Percentiles rank a stretch among this genome's conserved stretches.
Evolutionary conservation across 169 alveolate genomes (phyloP).

Genomic region (Besnoitia besnoiti): DNA sequence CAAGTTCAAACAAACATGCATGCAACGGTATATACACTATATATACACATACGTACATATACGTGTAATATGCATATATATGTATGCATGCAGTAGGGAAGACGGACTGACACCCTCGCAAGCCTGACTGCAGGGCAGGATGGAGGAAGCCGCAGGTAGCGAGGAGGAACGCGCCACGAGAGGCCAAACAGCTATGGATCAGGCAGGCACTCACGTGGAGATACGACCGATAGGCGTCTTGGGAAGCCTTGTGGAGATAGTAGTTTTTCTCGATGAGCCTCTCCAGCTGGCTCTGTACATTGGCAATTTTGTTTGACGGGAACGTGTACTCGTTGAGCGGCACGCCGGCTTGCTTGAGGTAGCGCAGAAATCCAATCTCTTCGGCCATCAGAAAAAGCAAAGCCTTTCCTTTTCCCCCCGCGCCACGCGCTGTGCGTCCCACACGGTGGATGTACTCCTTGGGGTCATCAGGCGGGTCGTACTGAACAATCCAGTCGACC

Average conservation of each 20-base stretch:
- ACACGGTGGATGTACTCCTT: conserved; percentile 99
- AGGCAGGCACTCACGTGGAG: conserved; percentile 79
- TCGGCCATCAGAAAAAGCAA: conserved; percentile 96
- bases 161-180: too few relatives aligned
- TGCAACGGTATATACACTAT: neutral
- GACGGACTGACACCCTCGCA: too few relatives aligned
- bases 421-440: conserved; percentile 99
- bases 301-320: conserved; percentile 95
- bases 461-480: conserved; percentile 99
- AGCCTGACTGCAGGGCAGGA: too few relatives aligned
- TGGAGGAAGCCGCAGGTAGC: too few relatives aligned
- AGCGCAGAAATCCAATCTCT: conserved; percentile 84
- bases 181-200: too few relatives aligned
- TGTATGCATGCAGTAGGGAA: too few relatives aligned
- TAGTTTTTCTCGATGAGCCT: conserved; percentile 97
- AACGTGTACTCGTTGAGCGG: conserved; percentile 93
- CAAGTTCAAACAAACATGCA: neutral
- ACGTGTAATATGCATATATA: neutral
- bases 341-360: conserved; percentile 70
- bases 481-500: conserved; percentile 99
- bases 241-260: conserved; percentile 94
- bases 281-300: conserved; percentile 95
- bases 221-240: conserved; percentile 97
- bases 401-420: conserved; percentile 95
- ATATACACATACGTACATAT: neutral